Evolutionary conservation across 345 rosid species (phyloP).

Genomic region (Eutrema japonicum): DNA sequence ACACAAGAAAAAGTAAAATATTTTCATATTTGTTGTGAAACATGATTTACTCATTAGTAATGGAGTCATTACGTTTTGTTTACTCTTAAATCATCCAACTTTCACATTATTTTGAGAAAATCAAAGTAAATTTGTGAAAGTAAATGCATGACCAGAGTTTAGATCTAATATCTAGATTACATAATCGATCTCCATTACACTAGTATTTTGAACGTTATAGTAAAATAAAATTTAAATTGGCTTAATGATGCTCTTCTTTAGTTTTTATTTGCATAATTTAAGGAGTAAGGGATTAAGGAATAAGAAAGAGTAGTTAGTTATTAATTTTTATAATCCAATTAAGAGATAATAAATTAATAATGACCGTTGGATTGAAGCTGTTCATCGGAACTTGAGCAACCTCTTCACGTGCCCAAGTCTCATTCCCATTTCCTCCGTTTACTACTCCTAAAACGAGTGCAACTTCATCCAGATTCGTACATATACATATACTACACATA

Average conservation of each 20-base stretch:
- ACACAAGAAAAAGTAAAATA: too few relatives aligned
- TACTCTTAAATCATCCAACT: too few relatives aligned
- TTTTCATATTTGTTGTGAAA: too few relatives aligned
- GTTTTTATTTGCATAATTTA: background rate
- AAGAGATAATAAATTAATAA: constrained; percentile 13
- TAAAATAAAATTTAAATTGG: background rate
- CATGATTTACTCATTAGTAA: too few relatives aligned
- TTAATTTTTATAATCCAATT: background rate
- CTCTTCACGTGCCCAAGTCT: constrained; percentile 39
- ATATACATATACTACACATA: background rate
- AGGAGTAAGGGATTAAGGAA: constrained; percentile 5
- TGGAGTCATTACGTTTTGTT: too few relatives aligned
- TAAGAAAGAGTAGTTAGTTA: constrained; percentile 7
- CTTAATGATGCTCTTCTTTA: background rate
- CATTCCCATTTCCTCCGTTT: constrained; percentile 43
- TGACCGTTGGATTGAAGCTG: constrained; percentile 36
- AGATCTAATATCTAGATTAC: too few relatives aligned
- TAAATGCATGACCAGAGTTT: too few relatives aligned
- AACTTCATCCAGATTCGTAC: background rate
- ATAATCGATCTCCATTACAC: too few relatives aligned
- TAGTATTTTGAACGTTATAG: background rate
- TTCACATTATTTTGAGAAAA: too few relatives aligned
- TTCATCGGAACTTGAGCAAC: constrained; percentile 34
- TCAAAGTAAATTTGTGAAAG: too few relatives aligned
- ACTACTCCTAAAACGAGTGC: constrained; percentile 25